Base-by-base conservation (phyloP, 2,329 filamentous ascomycete genomes). In the Claviceps sp. region DNA sequence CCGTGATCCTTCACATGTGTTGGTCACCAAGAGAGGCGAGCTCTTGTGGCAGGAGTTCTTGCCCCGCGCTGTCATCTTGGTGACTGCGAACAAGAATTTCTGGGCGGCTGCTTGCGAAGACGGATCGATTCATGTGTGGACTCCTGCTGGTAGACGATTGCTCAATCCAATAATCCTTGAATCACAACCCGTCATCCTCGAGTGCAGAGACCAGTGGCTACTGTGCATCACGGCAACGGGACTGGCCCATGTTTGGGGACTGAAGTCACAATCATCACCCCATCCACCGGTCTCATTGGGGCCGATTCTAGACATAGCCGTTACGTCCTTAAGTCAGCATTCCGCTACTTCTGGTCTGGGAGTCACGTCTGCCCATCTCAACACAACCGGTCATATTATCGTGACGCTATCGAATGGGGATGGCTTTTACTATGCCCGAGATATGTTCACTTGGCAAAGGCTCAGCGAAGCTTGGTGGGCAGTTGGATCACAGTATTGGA, bases 401-500 rank as follows among this genome's bases (percentile, higher is more conserved):
- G 80, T 97, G n/a, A 93, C 89, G 0, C 76, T 98, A 54, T 93
- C 85, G 24, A 97, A 96, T 60, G 93, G 93, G 20, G 91, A 98
- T 60, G 93, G 93, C 1, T 98, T 89, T 68, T 84, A 84, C 50
- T 98, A 98, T 68, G 87, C 87, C 1, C 79, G 85, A 0, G 76
- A 78, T 18, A 87, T 98, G 84, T 91, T 82, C 66, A 80, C 83
- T 7, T 98, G 93, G 93, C 91, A 97, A 67, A 82, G 90, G 9
- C 75, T 98, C n/a, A 95, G 89, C 2, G 94, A 98, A 65, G 79
- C 88, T 2, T 98, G 93, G 93, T 98, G 93, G 89, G 91, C 91
- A 0, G 89, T 97, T 0, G 90, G 90, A 18, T 95, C 88, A 59
- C 93, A 98, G 65, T 98, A 98, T 66, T 98, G 93, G 94, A 97